These are phyloP conservation scores for Botrytis pseudocinerea DNA, from an alignment of 2,329 filamentous ascomycete species.

Conservation along the genomic window DNA sequence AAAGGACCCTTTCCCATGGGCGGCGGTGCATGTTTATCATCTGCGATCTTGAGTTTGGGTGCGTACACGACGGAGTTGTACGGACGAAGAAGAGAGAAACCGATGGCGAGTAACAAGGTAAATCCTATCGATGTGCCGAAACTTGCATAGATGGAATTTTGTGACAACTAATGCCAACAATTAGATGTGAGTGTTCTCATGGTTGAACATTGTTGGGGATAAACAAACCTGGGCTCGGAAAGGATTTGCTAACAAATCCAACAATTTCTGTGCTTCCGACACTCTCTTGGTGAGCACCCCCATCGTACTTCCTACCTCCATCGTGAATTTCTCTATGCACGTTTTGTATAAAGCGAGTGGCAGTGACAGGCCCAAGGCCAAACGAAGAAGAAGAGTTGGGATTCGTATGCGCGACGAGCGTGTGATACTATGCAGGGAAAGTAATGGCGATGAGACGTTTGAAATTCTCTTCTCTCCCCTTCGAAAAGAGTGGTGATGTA, in stretches of 20 bases:
- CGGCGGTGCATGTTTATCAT: slow-evolving; percentile 85
- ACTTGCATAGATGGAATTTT: slow-evolving; percentile 72
- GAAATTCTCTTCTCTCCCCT: not conserved
- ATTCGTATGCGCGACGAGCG: not conserved
- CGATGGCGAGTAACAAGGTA: slow-evolving; percentile 69
- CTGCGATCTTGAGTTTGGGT: slow-evolving; percentile 88
- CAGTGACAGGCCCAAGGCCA: slow-evolving; percentile 40
- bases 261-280: slow-evolving; percentile 31
- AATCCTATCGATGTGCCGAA: slow-evolving; percentile 77
- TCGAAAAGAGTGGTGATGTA: not conserved
- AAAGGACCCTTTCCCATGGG: slow-evolving; percentile 83
- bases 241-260: slow-evolving; percentile 39
- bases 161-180: slow-evolving; percentile 32
- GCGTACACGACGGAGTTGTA: slow-evolving; percentile 93
- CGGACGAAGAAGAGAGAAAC: slow-evolving; percentile 87
- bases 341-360: slow-evolving; percentile 32
- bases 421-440: no score
- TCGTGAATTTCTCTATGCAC: slow-evolving; percentile 20
- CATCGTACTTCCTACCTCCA: slow-evolving; percentile 29
- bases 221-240: slow-evolving; percentile 34
- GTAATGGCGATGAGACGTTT: not conserved
- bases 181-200: slow-evolving; percentile 24
- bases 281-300: slow-evolving; percentile 29
- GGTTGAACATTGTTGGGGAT: not conserved
- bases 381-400: slow-evolving; percentile 22